Percentiles rank a stretch among this genome's conserved stretches.
Conservation (phyloP, 148 eudicot species). For the Suaeda aralocaspica region DNA sequence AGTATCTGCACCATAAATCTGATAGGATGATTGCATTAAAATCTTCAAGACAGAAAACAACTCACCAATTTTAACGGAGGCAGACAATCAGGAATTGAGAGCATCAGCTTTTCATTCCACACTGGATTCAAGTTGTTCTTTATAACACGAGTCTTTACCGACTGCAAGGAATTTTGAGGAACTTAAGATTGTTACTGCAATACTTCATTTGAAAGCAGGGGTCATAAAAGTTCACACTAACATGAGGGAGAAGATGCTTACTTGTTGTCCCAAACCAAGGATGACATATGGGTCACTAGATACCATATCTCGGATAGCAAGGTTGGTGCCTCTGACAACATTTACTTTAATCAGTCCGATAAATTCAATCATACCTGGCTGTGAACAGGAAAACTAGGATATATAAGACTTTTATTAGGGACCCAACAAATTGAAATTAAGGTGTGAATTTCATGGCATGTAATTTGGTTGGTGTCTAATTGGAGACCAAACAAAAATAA, state of each 20-base stretch:
- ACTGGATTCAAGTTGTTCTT: slow-evolving; percentile 89
- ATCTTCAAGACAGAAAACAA: slow-evolving; percentile 1
- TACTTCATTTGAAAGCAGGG: background rate
- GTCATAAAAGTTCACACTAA: background rate
- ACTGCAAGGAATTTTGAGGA: slow-evolving; percentile 46
- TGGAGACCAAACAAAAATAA: background rate
- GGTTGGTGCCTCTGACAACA: slow-evolving; percentile 79
- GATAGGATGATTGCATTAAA: background rate
- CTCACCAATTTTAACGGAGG: slow-evolving; percentile 90
- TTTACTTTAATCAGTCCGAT: slow-evolving; percentile 85
- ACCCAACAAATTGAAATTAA: background rate
- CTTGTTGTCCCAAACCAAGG: slow-evolving; percentile 83
- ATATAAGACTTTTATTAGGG: background rate
- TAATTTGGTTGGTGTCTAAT: background rate
- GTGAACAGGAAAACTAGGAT: slow-evolving; percentile 13
- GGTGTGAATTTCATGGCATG: slow-evolving; percentile 1
- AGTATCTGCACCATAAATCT: background rate
- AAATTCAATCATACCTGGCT: slow-evolving; percentile 98
- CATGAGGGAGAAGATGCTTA: slow-evolving; percentile 35
- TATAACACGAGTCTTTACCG: slow-evolving; percentile 84
- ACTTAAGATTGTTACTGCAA: background rate
- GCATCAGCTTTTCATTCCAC: slow-evolving; percentile 93
- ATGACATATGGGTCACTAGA: slow-evolving; percentile 93
- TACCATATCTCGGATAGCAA: slow-evolving; percentile 83
- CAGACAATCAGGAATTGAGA: slow-evolving; percentile 74